phyloP scores from a whole-genome alignment of 2,329 filamentous ascomycete genomes.

The Coniosporium uncinatum region DNA sequence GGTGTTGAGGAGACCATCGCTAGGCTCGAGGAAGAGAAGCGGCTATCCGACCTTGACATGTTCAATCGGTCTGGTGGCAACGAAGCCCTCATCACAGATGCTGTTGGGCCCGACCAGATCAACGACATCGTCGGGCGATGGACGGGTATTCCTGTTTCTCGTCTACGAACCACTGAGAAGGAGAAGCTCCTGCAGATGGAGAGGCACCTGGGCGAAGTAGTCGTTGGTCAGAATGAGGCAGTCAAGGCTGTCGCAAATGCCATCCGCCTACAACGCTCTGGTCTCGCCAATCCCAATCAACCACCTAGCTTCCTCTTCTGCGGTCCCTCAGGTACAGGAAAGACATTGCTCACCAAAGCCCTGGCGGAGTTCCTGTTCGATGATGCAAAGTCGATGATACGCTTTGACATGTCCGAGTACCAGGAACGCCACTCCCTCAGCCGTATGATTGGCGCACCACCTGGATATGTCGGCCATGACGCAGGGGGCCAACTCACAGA shows the following conservation, averaged over 20 bases:
- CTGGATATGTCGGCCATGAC: slow-evolving; percentile 96
- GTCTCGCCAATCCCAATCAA: slow-evolving; percentile 92
- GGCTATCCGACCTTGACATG: slow-evolving; percentile 66
- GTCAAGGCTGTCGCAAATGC: slow-evolving; percentile 92
- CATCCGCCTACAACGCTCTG: slow-evolving; percentile 91
- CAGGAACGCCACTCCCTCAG: slow-evolving; percentile 95
- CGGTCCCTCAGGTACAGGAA: slow-evolving; percentile 96
- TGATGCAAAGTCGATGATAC: slow-evolving; percentile 95
- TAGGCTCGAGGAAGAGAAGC: slow-evolving; percentile 75
- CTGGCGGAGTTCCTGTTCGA: slow-evolving; percentile 98
- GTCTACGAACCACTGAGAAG: slow-evolving; percentile 92
- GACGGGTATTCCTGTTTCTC: slow-evolving; percentile 97
- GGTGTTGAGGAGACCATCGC: slow-evolving; percentile 81
- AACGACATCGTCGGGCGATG: slow-evolving; percentile 96
- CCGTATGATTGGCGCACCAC: slow-evolving; percentile 96
- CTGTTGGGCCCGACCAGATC: slow-evolving; percentile 96
- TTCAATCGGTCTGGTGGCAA: slow-evolving; percentile 49
- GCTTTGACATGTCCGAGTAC: slow-evolving; percentile 99
- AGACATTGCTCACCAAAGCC: slow-evolving; percentile 95
- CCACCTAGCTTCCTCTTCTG: slow-evolving; percentile 99
- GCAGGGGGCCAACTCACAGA: slow-evolving; percentile 95
- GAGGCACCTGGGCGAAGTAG: slow-evolving; percentile 72
- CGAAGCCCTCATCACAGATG: slow-evolving; percentile 77
- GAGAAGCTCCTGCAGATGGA: slow-evolving; percentile 99
- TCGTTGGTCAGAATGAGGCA: slow-evolving; percentile 92